Evolutionary conservation across 2,329 filamentous ascomycete species (phyloP), one percentile per base, ranked within the genome.

Genomic region (Clarireedia sp.): DNA sequence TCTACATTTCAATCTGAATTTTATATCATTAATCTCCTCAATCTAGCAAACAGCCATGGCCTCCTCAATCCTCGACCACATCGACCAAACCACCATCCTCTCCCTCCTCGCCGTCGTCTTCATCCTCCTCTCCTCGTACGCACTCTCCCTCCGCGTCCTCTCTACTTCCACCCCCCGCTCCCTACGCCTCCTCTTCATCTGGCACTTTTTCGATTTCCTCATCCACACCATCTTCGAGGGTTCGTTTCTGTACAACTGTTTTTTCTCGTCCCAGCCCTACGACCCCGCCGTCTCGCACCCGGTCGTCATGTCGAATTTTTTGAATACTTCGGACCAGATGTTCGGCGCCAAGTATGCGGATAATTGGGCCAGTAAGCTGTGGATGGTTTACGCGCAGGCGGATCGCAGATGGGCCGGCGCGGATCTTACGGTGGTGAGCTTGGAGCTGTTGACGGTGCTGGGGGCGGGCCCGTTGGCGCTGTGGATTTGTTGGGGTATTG

Each of bases 151-250:
- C 29, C 63, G 60, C 48, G 71, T 70, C 75, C 51, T 79, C 9
- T 41, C 48, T 0, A n/a, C 48, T 6, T 26, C 40, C 9, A 64
- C 62, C 2, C 58, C 79, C 1, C 68, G 73, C 38, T 80, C 83
- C 51, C 77, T 78, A 55, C 89, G 90, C 59, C 74, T 88, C 68
- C 83, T 96, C 61, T 96, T 96, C 78, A 81, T 95, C 73, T 96
- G 92, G 92, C 91, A 96, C 74, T 80, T 89, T 38, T 95, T 95
- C 73, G 91, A 96, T 71, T 89, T 89, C 33, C 79, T 96, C 44
- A 92, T 91, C 66, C 94, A 99, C 75, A 83, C 95, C 72, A 77
- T 90, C 69, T 87, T 97, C 69, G 92, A 97, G 74, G 91, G 90
- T 53, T 86, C 83, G 66, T 97, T 90, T 72, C 82, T 96, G 23